Conservation (phyloP, 306 rosid genomes). For the Fragaria ananassa region DNA sequence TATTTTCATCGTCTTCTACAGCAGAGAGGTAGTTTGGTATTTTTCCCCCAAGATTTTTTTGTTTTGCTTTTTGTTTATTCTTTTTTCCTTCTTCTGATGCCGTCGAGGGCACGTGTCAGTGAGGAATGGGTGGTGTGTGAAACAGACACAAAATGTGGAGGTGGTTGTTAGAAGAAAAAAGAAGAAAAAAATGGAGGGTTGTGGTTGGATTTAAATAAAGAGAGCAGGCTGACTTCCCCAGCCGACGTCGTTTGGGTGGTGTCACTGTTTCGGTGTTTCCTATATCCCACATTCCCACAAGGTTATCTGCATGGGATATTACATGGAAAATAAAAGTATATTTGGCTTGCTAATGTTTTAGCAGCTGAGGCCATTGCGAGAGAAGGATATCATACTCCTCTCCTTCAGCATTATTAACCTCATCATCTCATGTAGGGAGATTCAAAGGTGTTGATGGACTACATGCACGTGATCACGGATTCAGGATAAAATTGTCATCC, state of each 20-base stretch:
- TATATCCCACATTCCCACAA: too few species aligned
- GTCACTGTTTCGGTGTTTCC: background rate
- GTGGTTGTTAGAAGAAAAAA: background rate
- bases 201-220: background rate
- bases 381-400: too few species aligned
- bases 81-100: background rate
- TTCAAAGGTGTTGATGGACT: too few species aligned
- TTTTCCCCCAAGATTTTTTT: background rate
- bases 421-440: too few species aligned
- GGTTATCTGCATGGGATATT: too few species aligned
- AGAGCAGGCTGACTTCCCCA: background rate
- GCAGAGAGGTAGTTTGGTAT: background rate
- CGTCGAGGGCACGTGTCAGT: slow-evolving; percentile 16
- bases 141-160: slow-evolving; percentile 8
- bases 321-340: too few species aligned
- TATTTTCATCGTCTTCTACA: background rate
- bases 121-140: slow-evolving; percentile 7
- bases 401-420: too few species aligned
- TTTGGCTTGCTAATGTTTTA: too few species aligned
- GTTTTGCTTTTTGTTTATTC: background rate
- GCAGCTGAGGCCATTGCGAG: too few species aligned
- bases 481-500: too few species aligned
- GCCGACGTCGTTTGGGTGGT: background rate
- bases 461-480: too few species aligned
- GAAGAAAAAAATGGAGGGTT: slow-evolving; percentile 5